These are phyloP conservation scores for Fusarium coicis DNA, from an alignment of 2,329 filamentous ascomycete species.

Conservation along the genomic window DNA sequence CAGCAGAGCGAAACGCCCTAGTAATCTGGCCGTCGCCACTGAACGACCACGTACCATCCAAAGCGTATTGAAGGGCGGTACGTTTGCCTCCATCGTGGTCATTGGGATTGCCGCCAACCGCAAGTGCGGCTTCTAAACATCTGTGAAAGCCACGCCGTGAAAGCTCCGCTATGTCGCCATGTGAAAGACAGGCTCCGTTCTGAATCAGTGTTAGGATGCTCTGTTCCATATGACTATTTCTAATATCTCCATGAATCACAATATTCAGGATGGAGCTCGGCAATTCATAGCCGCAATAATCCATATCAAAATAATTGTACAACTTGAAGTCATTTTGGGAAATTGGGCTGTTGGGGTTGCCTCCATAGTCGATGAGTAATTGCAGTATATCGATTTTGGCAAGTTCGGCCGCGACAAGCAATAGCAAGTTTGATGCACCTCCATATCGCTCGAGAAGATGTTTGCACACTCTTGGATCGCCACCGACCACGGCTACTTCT, in stretches of 20 bases:
- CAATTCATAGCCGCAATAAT: too few species aligned
- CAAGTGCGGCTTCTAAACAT: rapidly evolving
- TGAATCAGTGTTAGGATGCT: neutral
- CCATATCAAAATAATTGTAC: neutral
- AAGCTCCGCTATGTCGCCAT: rapidly evolving
- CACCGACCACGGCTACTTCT: rapidly evolving
- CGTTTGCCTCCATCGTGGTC: rapidly evolving
- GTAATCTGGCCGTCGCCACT: too few species aligned
- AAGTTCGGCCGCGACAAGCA: rapidly evolving
- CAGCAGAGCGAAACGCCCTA: too few species aligned
- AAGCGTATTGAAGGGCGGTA: rapidly evolving
- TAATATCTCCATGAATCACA: too few species aligned
- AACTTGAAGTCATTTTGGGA: rapidly evolving
- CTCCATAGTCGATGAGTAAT: rapidly evolving
- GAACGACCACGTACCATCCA: neutral
- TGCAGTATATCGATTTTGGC: rapidly evolving
- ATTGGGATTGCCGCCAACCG: rapidly evolving
- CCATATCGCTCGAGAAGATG: rapidly evolving
- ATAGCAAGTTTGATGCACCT: rapidly evolving
- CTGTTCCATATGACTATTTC: too few species aligned
- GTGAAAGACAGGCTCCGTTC: rapidly evolving
- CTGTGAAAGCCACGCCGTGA: rapidly evolving
- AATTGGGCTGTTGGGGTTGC: rapidly evolving
- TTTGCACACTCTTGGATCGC: rapidly evolving
- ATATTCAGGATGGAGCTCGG: too few species aligned